Evolutionary conservation across 129 eudicot genomes (phyloP), one percentile per base, ranked within the genome.

Genomic region (Lonicera japonica): DNA sequence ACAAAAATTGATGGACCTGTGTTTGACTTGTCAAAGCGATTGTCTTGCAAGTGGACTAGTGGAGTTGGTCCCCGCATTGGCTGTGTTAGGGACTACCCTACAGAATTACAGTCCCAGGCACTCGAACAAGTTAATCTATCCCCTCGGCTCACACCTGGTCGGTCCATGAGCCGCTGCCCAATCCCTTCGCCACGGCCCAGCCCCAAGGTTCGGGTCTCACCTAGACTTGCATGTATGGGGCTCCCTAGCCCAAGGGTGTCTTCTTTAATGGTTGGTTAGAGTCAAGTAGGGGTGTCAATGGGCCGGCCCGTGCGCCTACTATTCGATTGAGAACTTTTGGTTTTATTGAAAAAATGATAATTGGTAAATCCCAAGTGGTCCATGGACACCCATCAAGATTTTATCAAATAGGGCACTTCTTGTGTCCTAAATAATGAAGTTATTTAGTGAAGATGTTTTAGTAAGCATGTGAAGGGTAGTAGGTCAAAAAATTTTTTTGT

Each of bases 81-180:
- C 36, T 83, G 92, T 24, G 89, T 90, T 23, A 63, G 95, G 13
- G 97, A 90, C 66, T 90, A 90, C 70, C 97, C 97, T 21, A 17
- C 71, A 12, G 25, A 43, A 61, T 36, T 61, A 61, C 39, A 51
- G 54, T 43, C 70, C 56, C 94, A 86, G 62, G 97, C 97, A 22
- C 97, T 90, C 22, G 97, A 90, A 68, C 97, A 90, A 2, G 95
- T 90, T 38, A 90, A 90, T 73, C 74, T 90, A 25, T 86, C 97
- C 3, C 97, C 97, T 56, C 86, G 94, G 12, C 53, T 73, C 17
- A 54, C 53, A 6, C 21, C 66, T 5, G 66, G 66, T 19, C 66
- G 34, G 11, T 24, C 61, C 47, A 47, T 25, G 60, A 39, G 18
- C 17, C 5, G 19, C 14, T 10, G 12, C 19, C 79, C 83, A 0